A percentile compares a stretch with the other conserved stretches of the same genome.
phyloP scores from a whole-genome alignment of 148 eudicot species.

The Amaranthus cruentus region DNA sequence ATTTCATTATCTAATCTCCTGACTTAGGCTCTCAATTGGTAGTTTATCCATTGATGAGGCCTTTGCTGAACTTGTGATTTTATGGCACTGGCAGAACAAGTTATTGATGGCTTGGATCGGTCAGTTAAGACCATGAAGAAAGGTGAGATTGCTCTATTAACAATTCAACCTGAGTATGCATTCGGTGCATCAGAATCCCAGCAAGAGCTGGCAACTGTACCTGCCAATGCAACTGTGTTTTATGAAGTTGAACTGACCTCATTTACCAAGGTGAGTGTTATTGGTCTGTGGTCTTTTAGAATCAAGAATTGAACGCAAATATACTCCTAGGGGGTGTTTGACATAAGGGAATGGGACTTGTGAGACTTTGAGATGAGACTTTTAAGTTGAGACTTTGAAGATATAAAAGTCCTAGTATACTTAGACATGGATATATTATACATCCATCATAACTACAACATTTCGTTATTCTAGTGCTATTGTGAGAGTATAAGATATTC shows the following conservation, averaged over 20 bases:
- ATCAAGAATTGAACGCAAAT: no score
- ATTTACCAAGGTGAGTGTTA: slow-evolving; percentile 53
- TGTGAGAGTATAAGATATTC: no score
- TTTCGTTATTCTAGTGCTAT: no score
- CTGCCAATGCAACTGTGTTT: slow-evolving; percentile 56
- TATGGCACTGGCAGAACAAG: slow-evolving; percentile 56
- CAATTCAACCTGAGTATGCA: slow-evolving; percentile 65
- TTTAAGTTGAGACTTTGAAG: no score
- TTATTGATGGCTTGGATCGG: slow-evolving; percentile 69
- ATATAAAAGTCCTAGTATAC: no score
- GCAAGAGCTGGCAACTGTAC: slow-evolving; percentile 66
- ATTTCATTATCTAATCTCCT: background rate
- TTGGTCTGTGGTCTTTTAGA: no score
- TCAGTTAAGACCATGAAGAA: slow-evolving; percentile 83
- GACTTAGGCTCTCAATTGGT: background rate
- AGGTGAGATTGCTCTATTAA: slow-evolving; percentile 62
- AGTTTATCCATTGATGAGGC: background rate
- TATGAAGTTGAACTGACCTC: slow-evolving; percentile 77
- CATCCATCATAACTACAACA: no score
- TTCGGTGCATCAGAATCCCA: slow-evolving; percentile 59
- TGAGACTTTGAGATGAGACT: no score
- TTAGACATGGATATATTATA: no score
- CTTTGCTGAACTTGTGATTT: background rate
- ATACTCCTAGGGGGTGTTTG: no score
- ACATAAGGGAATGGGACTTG: no score